phyloP scores from a whole-genome alignment of 768 basidiomycete genomes.

The Neoboletus magnificus region DNA sequence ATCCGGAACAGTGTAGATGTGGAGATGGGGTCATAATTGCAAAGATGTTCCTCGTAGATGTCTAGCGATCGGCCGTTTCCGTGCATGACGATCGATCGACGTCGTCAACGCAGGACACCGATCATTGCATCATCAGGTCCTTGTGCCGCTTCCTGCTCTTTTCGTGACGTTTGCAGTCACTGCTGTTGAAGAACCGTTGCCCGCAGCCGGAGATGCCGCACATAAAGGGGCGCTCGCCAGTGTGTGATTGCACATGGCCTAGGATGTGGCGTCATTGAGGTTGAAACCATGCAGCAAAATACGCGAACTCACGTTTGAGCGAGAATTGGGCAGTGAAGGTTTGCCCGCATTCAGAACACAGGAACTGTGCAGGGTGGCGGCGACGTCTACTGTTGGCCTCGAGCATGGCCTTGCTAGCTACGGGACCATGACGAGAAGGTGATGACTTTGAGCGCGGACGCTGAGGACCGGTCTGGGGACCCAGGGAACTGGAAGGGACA shows the following conservation, averaged over 20 bases:
- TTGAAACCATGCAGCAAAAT: too few relatives aligned
- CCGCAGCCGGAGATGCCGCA: slow-evolving; percentile 26
- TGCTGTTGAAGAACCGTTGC: slow-evolving; percentile 31
- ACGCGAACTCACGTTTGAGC: slow-evolving; percentile 26
- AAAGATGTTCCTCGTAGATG: slow-evolving; percentile 1
- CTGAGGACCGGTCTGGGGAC: slow-evolving; percentile 1
- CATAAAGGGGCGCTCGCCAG: slow-evolving; percentile 23
- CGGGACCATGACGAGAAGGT: slow-evolving; percentile 12
- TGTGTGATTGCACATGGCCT: slow-evolving; percentile 31
- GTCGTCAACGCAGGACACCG: slow-evolving; percentile 2
- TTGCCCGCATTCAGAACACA: slow-evolving; percentile 19
- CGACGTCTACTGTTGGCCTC: slow-evolving; percentile 32
- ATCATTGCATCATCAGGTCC: slow-evolving; percentile 14
- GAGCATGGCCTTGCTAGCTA: slow-evolving; percentile 33
- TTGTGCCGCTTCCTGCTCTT: slow-evolving; percentile 33
- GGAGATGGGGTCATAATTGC: slow-evolving; percentile 8
- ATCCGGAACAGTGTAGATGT: neutral
- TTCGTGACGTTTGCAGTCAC: slow-evolving; percentile 34
- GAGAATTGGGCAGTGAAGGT: slow-evolving; percentile 33
- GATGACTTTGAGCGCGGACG: slow-evolving; percentile 21
- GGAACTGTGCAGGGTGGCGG: slow-evolving; percentile 23
- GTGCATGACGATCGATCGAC: slow-evolving; percentile 22
- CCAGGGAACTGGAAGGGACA: neutral
- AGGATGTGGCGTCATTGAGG: slow-evolving; percentile 6
- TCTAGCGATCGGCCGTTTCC: neutral